phyloP scores from a whole-genome alignment of 495 filamentous ascomycete genomes.

The Hyphodiscus hymeniophilus region DNA sequence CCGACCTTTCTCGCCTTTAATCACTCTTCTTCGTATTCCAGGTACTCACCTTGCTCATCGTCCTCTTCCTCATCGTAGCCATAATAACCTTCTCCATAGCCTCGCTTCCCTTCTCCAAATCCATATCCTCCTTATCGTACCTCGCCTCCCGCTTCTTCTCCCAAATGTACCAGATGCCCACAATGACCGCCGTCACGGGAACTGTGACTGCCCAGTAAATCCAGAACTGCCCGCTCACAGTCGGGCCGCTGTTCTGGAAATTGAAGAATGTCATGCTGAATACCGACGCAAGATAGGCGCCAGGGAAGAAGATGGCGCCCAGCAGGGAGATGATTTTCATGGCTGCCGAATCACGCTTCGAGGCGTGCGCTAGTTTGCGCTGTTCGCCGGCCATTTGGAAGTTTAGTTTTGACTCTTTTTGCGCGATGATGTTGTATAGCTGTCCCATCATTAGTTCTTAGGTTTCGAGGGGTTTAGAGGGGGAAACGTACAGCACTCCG shows the following conservation, averaged over 20 bases:
- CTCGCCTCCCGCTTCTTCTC: slow-evolving; percentile 35
- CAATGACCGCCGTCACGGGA: slow-evolving; percentile 39
- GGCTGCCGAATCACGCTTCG: slow-evolving; percentile 44
- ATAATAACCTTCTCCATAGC: slow-evolving; percentile 46
- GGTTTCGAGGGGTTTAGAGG: neutral
- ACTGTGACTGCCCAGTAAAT: slow-evolving; percentile 46
- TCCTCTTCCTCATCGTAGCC: slow-evolving; percentile 42
- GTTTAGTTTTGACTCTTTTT: slow-evolving; percentile 47
- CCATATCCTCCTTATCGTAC: slow-evolving; percentile 36
- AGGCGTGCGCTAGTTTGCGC: slow-evolving; percentile 45
- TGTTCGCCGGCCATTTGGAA: slow-evolving; percentile 50
- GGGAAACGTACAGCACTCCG: slow-evolving; percentile 39
- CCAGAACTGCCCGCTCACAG: slow-evolving; percentile 39
- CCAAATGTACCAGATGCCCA: slow-evolving; percentile 38
- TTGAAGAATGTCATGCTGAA: slow-evolving; percentile 53
- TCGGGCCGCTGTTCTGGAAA: slow-evolving; percentile 23
- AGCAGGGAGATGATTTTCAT: slow-evolving; percentile 50
- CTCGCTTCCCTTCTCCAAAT: slow-evolving; percentile 43
- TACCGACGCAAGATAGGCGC: slow-evolving; percentile 43
- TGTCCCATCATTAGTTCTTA: slow-evolving; percentile 18
- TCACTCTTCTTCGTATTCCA: slow-evolving; percentile 25
- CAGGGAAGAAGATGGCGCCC: slow-evolving; percentile 47
- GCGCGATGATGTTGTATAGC: slow-evolving; percentile 50
- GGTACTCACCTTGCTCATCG: slow-evolving; percentile 41
- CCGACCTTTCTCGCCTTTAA: neutral